phyloP scores from a whole-genome alignment of 345 rosid species.

The Limnanthes douglasii region DNA sequence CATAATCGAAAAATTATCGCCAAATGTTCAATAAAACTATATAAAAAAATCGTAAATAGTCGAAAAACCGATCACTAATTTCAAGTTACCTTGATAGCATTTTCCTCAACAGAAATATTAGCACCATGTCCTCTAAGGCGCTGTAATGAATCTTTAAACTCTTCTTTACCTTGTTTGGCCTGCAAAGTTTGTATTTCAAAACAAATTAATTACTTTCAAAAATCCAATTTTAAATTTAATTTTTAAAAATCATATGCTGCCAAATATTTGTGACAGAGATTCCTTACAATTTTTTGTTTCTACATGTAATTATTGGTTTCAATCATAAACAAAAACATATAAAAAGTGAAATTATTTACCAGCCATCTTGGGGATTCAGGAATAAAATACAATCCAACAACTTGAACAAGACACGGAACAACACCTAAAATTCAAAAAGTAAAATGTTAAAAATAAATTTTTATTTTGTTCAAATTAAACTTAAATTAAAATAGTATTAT shows the following conservation, averaged over 20 bases:
- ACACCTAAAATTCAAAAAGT: conserved; percentile 6
- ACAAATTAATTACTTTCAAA: neutral
- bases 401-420: conserved; percentile 12
- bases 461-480: neutral
- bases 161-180: conserved; percentile 18
- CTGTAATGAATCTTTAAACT: conserved; percentile 15
- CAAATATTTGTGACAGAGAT: neutral
- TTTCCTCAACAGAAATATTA: conserved; percentile 18
- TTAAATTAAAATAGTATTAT: neutral
- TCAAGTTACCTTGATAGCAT: conserved; percentile 14
- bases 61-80: too few relatives aligned
- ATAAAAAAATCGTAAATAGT: too few relatives aligned
- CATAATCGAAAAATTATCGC: neutral
- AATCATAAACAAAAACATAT: too few relatives aligned
- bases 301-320: neutral
- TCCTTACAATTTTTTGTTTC: neutral
- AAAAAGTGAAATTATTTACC: conserved; percentile 11
- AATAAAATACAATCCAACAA: conserved; percentile 12
- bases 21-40: too few relatives aligned
- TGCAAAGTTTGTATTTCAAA: conserved; percentile 4
- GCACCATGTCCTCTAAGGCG: conserved; percentile 20
- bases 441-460: neutral
- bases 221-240: neutral
- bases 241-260: conserved; percentile 1
- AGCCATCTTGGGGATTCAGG: conserved; percentile 28